phyloP scores from a whole-genome alignment of 805 yeast species.

The Nakazawaea peltata region DNA sequence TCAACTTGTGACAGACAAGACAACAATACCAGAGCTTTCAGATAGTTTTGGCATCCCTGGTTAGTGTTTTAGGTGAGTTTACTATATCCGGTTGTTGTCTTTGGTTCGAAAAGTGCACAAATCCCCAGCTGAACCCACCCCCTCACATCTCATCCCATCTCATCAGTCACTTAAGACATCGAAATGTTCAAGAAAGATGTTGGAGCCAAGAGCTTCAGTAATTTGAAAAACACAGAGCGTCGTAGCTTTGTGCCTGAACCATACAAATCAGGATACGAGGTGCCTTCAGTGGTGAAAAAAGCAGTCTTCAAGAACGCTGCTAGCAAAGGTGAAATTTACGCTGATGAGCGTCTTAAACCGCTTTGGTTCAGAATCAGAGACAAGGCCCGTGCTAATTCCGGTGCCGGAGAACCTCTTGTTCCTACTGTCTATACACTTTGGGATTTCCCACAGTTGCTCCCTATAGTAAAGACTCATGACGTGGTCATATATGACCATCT shows the following conservation, averaged over 20 bases:
- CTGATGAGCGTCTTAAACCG: slow-evolving; percentile 58
- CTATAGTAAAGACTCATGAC: slow-evolving; percentile 62
- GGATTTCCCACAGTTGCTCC: slow-evolving; percentile 59
- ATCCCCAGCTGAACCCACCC: too few relatives aligned
- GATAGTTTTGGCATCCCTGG: too few relatives aligned
- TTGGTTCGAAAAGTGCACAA: too few relatives aligned
- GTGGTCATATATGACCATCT: slow-evolving; percentile 57
- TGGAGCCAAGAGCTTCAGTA: slow-evolving; percentile 63
- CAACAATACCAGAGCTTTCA: too few relatives aligned
- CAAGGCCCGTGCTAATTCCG: too few relatives aligned
- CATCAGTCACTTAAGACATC: too few relatives aligned
- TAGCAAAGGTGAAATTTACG: slow-evolving; percentile 54
- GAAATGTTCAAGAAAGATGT: slow-evolving; percentile 55
- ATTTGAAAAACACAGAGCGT: slow-evolving; percentile 77
- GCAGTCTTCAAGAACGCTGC: slow-evolving; percentile 51
- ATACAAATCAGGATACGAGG: slow-evolving; percentile 30
- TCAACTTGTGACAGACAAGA: too few relatives aligned
- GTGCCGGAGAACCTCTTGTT: slow-evolving; percentile 30
- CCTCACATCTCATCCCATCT: too few relatives aligned
- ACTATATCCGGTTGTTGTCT: too few relatives aligned
- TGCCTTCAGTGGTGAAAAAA: slow-evolving; percentile 53
- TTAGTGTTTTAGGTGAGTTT: too few relatives aligned
- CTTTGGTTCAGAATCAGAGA: slow-evolving; percentile 63
- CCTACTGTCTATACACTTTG: slow-evolving; percentile 76
- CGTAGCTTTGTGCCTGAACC: slow-evolving; percentile 41